phyloP scores from a whole-genome alignment of 2,329 filamentous ascomycete species.

The Aspergillus carbonarius region DNA sequence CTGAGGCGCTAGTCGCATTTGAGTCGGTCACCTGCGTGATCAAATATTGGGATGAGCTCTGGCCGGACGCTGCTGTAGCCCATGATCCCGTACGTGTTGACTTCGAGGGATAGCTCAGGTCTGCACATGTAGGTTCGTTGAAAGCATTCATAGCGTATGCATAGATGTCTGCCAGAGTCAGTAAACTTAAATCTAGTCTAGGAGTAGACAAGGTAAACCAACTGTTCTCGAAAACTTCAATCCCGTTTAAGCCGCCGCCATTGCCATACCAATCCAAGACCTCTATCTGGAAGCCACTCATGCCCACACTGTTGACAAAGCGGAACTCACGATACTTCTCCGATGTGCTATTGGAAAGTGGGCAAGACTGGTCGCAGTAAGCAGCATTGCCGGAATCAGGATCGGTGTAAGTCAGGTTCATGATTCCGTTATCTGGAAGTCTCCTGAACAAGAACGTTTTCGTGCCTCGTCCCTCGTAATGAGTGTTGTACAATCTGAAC shows the following conservation, averaged over 20 bases:
- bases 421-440: constrained; percentile 82
- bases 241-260: constrained; percentile 80
- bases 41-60: constrained; percentile 75
- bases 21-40: constrained; percentile 64
- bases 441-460: constrained; percentile 85
- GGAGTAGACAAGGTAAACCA: constrained; percentile 22
- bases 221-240: constrained; percentile 80
- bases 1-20: constrained; percentile 59
- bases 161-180: constrained; percentile 60
- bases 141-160: constrained; percentile 82
- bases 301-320: constrained; percentile 84
- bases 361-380: constrained; percentile 78
- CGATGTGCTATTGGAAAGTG: constrained; percentile 69
- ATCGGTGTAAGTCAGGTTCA: constrained; percentile 92
- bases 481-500: constrained; percentile 83
- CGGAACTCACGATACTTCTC: constrained; percentile 80
- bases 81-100: constrained; percentile 73
- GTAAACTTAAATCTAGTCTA: constrained; percentile 12
- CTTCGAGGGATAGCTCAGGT: constrained; percentile 62
- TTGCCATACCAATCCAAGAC: constrained; percentile 83
- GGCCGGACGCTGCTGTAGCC: constrained; percentile 64
- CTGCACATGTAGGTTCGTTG: constrained; percentile 81
- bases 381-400: constrained; percentile 64
- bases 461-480: constrained; percentile 78
- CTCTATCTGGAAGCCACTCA: constrained; percentile 82